Evolutionary conservation across 2,329 filamentous ascomycete genomes (phyloP).

Genomic region (Colletotrichum tanaceti): DNA sequence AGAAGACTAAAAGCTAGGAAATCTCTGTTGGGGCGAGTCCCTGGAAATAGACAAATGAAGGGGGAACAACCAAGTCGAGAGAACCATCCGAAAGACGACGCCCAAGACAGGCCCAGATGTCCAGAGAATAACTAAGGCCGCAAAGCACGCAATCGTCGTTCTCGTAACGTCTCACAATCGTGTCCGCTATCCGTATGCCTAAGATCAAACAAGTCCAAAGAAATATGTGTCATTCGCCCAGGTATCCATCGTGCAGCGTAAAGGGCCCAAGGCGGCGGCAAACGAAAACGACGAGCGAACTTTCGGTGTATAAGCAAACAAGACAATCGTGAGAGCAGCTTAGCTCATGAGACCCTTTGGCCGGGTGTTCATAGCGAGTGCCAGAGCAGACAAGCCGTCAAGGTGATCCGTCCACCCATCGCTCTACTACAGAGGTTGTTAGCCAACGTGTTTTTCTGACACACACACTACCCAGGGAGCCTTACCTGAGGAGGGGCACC

Average conservation of each 20-base stretch:
- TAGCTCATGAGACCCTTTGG: not conserved
- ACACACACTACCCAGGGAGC: not conserved
- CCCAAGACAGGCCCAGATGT: slow-evolving; percentile 37
- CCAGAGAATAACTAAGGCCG: slow-evolving; percentile 30
- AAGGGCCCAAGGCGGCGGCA: slow-evolving; percentile 35
- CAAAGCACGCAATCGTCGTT: slow-evolving; percentile 39
- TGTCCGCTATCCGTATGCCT: slow-evolving; percentile 41
- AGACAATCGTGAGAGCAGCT: slow-evolving; percentile 22
- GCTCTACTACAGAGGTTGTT: slow-evolving; percentile 29
- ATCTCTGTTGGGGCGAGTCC: slow-evolving; percentile 39
- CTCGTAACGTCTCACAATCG: slow-evolving; percentile 40
- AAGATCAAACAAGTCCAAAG: slow-evolving; percentile 41
- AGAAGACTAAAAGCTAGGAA: slow-evolving; percentile 40
- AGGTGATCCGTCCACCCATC: slow-evolving; percentile 16
- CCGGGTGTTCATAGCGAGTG: slow-evolving; percentile 2
- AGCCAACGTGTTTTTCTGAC: not conserved
- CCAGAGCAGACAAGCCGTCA: slow-evolving; percentile 13
- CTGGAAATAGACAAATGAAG: slow-evolving; percentile 39
- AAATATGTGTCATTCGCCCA: slow-evolving; percentile 39
- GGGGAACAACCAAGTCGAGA: slow-evolving; percentile 23
- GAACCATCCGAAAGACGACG: slow-evolving; percentile 34
- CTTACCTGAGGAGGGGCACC: slow-evolving; percentile 48
- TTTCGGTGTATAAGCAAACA: slow-evolving; percentile 29
- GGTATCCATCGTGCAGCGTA: slow-evolving; percentile 40
- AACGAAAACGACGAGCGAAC: slow-evolving; percentile 32